Conservation (phyloP, 2,329 filamentous ascomycete genomes). For the Scytalidium sp. region DNA sequence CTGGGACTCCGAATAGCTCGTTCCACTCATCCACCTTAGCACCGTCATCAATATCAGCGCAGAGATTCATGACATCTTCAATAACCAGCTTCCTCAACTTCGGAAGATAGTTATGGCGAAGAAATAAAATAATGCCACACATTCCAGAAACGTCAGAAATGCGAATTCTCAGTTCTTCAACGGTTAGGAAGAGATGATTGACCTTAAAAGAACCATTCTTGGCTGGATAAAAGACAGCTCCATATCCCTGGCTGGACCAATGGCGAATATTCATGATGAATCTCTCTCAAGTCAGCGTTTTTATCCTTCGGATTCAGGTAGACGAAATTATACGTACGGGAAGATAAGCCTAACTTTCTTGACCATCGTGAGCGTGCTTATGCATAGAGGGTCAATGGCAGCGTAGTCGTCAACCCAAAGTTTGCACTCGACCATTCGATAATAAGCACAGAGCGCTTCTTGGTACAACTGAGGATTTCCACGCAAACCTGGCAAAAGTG, state of each 20-base stretch:
- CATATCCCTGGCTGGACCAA: background rate
- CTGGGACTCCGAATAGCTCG: background rate
- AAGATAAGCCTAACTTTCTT: background rate
- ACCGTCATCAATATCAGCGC: background rate
- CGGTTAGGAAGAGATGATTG: background rate
- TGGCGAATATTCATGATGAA: background rate
- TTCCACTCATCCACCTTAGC: background rate
- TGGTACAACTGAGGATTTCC: background rate
- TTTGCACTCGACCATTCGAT: background rate
- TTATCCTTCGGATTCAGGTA: too few relatives aligned
- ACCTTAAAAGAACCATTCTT: background rate
- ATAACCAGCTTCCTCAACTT: background rate
- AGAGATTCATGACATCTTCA: background rate
- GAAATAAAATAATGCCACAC: background rate
- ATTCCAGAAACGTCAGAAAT: background rate
- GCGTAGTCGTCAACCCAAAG: conserved; percentile 2
- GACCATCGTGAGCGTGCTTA: background rate
- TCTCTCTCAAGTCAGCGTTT: background rate
- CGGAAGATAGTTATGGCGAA: background rate
- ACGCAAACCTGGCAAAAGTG: background rate
- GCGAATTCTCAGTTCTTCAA: background rate
- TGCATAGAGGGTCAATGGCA: background rate
- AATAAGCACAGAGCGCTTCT: background rate
- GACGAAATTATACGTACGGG: background rate
- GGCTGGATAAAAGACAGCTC: background rate